Base-by-base conservation (phyloP, 306 rosid genomes). In the Casuarina cunninghamiana region DNA sequence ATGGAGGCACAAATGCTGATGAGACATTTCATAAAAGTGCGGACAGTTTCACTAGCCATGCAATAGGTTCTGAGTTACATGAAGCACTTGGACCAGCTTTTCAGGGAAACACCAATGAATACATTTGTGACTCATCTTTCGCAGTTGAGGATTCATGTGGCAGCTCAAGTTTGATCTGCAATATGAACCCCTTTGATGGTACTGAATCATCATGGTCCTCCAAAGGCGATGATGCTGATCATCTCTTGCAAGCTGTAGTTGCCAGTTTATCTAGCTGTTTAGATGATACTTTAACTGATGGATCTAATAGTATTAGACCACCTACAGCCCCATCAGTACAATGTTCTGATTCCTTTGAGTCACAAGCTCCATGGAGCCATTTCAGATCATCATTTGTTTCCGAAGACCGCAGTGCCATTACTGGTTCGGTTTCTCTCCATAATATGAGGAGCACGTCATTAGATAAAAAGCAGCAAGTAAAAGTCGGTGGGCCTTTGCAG, bases 21-120 rank as follows among this genome's bases (percentile, higher is more conserved):
- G 75, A 69, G 68, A 63, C 75, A 62, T 71, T 43, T 71, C 42
- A 45, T 65, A 69, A 68, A 70, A 77, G 51, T 65, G 55, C 50
- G 73, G 74, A 78, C n/a, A 79, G 70, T 79, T 77, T 77, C 70
- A 80, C 79, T 71, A 77, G 77, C 66, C 85, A 88, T 78, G 89
- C 90, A 9, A 72, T 83, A 4, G 89, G 79, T 66, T 77, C 80
- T 75, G 97, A 87, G 80, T 89, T 89, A 80, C 88, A 86, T 78
- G 75, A 81, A 84, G 90, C 87, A 75, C 86, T 88, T 81, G 93
- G 87, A 54, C 78, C 88, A 69, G 46, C 77, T 83, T 57, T 79
- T 39, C 80, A 73, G 80, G 19, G 60, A 38, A 79, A 74, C n/a
- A 48, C 82, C 11, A n/a, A 73, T 55, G 89, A 86, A 55, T 73